Percentiles rank a stretch among this genome's conserved stretches.
These are phyloP conservation scores for Kluyveromyces sp. DNA, from an alignment of 1,139 yeast genomes.

Conservation along the genomic window DNA sequence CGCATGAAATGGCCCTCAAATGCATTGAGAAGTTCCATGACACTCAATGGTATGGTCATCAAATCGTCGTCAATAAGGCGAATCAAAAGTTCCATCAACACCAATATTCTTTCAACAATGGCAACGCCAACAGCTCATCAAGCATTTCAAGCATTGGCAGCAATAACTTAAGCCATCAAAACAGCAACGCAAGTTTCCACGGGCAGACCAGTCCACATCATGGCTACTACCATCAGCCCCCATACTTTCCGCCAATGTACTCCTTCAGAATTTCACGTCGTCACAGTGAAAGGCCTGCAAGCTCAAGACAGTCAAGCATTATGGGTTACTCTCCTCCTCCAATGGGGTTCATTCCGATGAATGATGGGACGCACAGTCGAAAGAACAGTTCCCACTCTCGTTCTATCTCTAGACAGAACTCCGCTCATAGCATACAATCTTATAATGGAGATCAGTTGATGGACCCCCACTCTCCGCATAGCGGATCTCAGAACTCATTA, in stretches of 20 bases:
- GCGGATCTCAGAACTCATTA: neutral
- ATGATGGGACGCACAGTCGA: neutral
- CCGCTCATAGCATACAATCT: neutral
- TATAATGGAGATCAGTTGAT: neutral
- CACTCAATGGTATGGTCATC: conserved; percentile 20
- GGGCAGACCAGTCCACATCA: conserved; percentile 2
- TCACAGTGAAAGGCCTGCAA: conserved; percentile 11
- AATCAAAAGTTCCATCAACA: conserved; percentile 16
- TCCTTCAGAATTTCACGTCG: conserved; percentile 7
- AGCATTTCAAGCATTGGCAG: conserved; percentile 1
- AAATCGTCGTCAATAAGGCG: conserved; percentile 30
- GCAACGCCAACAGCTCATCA: neutral
- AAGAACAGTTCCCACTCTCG: neutral
- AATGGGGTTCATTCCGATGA: neutral
- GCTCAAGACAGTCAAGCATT: conserved; percentile 12
- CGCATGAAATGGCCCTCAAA: conserved; percentile 36
- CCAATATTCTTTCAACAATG: conserved; percentile 9
- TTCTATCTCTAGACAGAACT: conserved; percentile 5
- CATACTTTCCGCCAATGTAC: conserved; percentile 3
- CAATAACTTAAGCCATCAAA: neutral
- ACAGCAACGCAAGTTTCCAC: neutral
- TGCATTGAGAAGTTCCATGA: conserved; percentile 38
- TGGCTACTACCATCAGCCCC: conserved; percentile 1
- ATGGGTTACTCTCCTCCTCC: conserved; percentile 9
- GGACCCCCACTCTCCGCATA: conserved; percentile 3